phyloP scores from a whole-genome alignment of 129 eudicot genomes.

The Centrapalus pauciflorus region DNA sequence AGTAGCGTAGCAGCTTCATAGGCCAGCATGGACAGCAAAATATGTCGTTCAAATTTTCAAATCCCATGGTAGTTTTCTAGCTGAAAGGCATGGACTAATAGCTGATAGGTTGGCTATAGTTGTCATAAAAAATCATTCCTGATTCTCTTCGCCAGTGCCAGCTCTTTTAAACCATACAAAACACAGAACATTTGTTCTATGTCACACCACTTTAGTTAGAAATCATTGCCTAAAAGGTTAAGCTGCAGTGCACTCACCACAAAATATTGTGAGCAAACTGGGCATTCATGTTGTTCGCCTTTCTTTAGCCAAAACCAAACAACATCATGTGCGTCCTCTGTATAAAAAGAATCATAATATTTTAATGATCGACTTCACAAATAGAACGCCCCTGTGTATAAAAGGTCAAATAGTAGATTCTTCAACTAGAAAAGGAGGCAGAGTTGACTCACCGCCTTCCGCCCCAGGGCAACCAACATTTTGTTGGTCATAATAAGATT shows the following conservation, averaged over 20 bases:
- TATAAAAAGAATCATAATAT: background rate
- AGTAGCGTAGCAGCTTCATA: too few relatives aligned
- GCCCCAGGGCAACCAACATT: constrained; percentile 95
- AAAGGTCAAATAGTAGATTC: background rate
- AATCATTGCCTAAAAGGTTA: background rate
- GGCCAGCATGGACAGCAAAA: too few relatives aligned
- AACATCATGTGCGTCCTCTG: constrained; percentile 98
- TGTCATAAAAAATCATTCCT: too few relatives aligned
- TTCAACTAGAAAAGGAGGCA: background rate
- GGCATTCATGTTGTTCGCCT: constrained; percentile 86
- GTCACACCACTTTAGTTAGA: background rate
- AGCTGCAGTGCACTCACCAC: constrained; percentile 49
- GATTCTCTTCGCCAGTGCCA: too few relatives aligned
- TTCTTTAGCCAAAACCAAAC: constrained; percentile 99
- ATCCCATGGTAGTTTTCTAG: too few relatives aligned
- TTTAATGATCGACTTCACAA: background rate
- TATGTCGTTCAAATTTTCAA: too few relatives aligned
- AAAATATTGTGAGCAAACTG: constrained; percentile 90
- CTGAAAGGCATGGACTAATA: too few relatives aligned
- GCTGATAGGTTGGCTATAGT: too few relatives aligned
- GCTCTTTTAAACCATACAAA: too few relatives aligned
- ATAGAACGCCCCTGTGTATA: background rate
- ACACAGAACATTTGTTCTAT: background rate
- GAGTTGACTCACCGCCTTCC: constrained; percentile 69
- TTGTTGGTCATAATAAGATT: constrained; percentile 75